phyloP scores from a whole-genome alignment of 768 basidiomycete genomes.

The Trametes cingulata region DNA sequence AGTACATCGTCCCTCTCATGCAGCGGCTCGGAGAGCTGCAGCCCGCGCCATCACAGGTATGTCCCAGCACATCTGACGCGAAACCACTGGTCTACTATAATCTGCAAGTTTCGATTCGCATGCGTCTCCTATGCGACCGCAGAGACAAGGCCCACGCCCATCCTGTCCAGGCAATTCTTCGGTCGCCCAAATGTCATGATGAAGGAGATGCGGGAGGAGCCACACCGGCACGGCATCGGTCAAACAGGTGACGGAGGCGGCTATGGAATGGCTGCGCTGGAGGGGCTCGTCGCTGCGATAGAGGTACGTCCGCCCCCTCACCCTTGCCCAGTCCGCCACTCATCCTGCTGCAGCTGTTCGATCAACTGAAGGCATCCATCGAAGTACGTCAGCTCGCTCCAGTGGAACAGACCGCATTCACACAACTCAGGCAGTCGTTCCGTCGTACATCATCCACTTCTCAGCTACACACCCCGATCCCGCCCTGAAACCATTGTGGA shows the following conservation, averaged over 20 bases:
- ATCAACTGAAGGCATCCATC: slow-evolving; percentile 29
- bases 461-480: slow-evolving; percentile 58
- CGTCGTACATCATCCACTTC: slow-evolving; percentile 52
- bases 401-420: neutral
- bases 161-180: slow-evolving; percentile 63
- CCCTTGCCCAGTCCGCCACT: neutral
- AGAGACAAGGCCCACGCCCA: slow-evolving; percentile 54
- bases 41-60: slow-evolving; percentile 36
- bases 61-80: slow-evolving; percentile 1
- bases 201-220: slow-evolving; percentile 48
- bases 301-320: slow-evolving; percentile 17
- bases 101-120: slow-evolving; percentile 44
- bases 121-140: slow-evolving; percentile 65
- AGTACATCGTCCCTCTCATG: slow-evolving; percentile 54
- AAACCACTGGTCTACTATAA: too few species aligned
- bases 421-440: slow-evolving; percentile 7
- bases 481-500: slow-evolving; percentile 55
- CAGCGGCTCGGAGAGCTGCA: slow-evolving; percentile 51
- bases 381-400: neutral
- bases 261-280: slow-evolving; percentile 65
- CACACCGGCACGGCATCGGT: slow-evolving; percentile 57
- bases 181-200: slow-evolving; percentile 40
- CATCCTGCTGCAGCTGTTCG: slow-evolving; percentile 40
- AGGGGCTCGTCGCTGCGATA: slow-evolving; percentile 63
- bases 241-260: slow-evolving; percentile 43